phyloP scores from a whole-genome alignment of 345 rosid genomes.

The Heritiera fomes region DNA sequence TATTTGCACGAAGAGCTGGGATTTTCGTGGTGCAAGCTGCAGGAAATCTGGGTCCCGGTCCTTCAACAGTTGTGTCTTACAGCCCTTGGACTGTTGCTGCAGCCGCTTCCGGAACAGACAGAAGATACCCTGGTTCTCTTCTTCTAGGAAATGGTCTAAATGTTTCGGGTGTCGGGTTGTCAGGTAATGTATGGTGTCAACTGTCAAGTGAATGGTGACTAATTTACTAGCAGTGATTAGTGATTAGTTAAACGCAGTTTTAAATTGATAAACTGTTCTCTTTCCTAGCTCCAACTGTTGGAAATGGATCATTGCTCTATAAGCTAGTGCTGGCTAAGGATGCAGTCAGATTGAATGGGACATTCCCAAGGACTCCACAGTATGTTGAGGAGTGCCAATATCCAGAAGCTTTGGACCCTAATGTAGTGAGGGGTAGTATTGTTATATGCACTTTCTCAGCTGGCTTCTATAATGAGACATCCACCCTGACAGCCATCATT shows the following conservation, averaged over 20 bases:
- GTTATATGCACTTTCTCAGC: slow-evolving; percentile 73
- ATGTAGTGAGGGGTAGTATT: slow-evolving; percentile 48
- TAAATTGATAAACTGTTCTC: slow-evolving; percentile 1
- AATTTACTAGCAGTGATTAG: neutral
- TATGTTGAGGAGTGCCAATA: slow-evolving; percentile 74
- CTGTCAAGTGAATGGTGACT: neutral
- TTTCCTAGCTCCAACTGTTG: slow-evolving; percentile 60
- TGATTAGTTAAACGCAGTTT: neutral
- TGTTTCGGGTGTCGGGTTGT: slow-evolving; percentile 62
- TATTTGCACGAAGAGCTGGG: slow-evolving; percentile 69
- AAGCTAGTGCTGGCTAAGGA: slow-evolving; percentile 72
- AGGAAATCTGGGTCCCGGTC: slow-evolving; percentile 71
- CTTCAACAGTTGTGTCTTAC: slow-evolving; percentile 61
- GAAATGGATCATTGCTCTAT: slow-evolving; percentile 42
- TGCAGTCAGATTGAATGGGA: slow-evolving; percentile 45
- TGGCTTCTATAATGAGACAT: slow-evolving; percentile 63
- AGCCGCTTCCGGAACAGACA: slow-evolving; percentile 62
- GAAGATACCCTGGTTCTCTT: slow-evolving; percentile 59
- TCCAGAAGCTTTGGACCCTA: slow-evolving; percentile 61
- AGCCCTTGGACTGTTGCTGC: slow-evolving; percentile 83
- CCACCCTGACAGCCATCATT: slow-evolving; percentile 55
- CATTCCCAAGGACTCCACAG: slow-evolving; percentile 46
- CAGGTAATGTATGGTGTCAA: slow-evolving; percentile 43
- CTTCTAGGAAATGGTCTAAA: slow-evolving; percentile 60
- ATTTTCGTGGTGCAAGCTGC: slow-evolving; percentile 86